Evolutionary conservation across 257 asterid species (phyloP).

Genomic region (Fraxinus anomala): DNA sequence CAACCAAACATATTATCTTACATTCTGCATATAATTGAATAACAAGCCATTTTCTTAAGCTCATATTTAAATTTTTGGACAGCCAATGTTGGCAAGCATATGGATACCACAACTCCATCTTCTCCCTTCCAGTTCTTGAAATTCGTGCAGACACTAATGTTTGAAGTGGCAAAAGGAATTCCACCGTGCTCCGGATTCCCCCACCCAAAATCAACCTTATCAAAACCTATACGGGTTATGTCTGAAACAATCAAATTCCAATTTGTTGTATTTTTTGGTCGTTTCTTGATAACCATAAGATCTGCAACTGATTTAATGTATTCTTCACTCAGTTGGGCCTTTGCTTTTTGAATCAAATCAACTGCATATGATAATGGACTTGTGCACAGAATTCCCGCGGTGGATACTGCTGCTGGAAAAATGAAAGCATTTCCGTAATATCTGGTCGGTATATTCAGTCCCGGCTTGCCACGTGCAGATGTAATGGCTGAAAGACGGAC

Average conservation of each 20-base stretch:
- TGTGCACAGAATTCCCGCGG: neutral
- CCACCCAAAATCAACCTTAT: too few relatives aligned
- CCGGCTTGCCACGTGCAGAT: neutral
- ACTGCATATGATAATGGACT: constrained; percentile 17
- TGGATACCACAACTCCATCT: constrained; percentile 17
- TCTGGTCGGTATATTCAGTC: neutral
- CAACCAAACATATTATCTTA: too few relatives aligned
- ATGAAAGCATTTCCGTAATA: constrained; percentile 27
- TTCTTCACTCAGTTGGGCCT: too few relatives aligned
- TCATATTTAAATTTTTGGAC: constrained; percentile 18
- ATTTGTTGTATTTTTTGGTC: too few relatives aligned
- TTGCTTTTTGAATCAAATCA: too few relatives aligned
- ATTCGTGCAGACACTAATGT: neutral
- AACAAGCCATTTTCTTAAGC: neutral
- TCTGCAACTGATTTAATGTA: too few relatives aligned
- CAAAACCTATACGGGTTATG: too few relatives aligned
- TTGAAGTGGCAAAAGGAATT: neutral
- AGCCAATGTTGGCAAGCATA: constrained; percentile 21
- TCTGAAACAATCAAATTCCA: too few relatives aligned
- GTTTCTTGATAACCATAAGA: too few relatives aligned
- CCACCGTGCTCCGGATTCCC: constrained; percentile 12
- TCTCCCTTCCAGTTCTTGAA: neutral
- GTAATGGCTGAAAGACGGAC: neutral
- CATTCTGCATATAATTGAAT: too few relatives aligned
- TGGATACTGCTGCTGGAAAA: constrained; percentile 15